Evolutionary conservation across 495 filamentous ascomycete genomes (phyloP).

Genomic region (Penicillium lagena): DNA sequence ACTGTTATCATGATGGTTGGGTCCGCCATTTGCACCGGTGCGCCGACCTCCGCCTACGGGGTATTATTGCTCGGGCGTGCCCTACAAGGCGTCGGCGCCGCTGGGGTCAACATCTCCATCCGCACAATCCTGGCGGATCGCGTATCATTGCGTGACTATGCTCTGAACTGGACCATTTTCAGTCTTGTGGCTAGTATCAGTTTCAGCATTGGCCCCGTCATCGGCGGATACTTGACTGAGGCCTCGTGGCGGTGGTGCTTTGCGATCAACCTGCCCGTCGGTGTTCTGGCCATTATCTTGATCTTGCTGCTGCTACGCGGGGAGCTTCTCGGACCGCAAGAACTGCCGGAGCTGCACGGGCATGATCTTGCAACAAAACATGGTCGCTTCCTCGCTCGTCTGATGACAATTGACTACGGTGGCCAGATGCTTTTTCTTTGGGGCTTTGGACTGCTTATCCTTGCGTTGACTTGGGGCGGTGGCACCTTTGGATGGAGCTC

Average conservation of each 20-base stretch:
- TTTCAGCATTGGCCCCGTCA: slow-evolving; percentile 49
- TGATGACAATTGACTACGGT: slow-evolving; percentile 46
- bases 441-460: slow-evolving; percentile 50
- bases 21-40: slow-evolving; percentile 43
- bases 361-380: background rate
- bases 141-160: slow-evolving; percentile 49
- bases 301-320: slow-evolving; percentile 24
- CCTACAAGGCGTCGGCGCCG: slow-evolving; percentile 48
- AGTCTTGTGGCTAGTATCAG: slow-evolving; percentile 41
- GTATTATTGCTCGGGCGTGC: slow-evolving; percentile 52
- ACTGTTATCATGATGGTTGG: slow-evolving; percentile 44
- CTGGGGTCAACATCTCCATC: slow-evolving; percentile 48
- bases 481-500: slow-evolving; percentile 47
- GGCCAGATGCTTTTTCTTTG: slow-evolving; percentile 53
- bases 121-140: slow-evolving; percentile 51
- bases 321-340: slow-evolving; percentile 19
- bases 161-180: slow-evolving; percentile 53
- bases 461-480: slow-evolving; percentile 55
- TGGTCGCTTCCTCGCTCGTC: slow-evolving; percentile 21
- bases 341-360: slow-evolving; percentile 12
- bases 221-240: slow-evolving; percentile 35
- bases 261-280: slow-evolving; percentile 33
- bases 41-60: slow-evolving; percentile 41
- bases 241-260: slow-evolving; percentile 56
- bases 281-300: slow-evolving; percentile 20